A percentile compares a stretch with the other conserved stretches of the same genome.
Evolutionary conservation across 1,139 yeast genomes (phyloP).

Genomic region (Lodderomyces elongisporus): DNA sequence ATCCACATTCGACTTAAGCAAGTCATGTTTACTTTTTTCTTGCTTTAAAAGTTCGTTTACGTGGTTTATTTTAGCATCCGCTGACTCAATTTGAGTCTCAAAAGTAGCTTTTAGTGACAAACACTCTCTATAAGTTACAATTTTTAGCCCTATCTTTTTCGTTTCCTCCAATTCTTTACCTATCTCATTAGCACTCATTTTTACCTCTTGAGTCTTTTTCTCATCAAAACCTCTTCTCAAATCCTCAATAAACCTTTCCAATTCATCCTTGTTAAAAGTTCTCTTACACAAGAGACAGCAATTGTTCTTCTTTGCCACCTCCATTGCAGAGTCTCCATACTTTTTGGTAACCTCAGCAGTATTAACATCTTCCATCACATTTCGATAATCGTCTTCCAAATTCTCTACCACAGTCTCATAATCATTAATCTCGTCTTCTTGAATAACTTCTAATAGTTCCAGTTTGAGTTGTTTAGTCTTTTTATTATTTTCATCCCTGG

Average conservation of each 20-base stretch:
- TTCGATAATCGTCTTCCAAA: slow-evolving; percentile 55
- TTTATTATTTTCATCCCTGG: slow-evolving; percentile 14
- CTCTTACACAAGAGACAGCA: slow-evolving; percentile 66
- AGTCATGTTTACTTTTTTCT: slow-evolving; percentile 5
- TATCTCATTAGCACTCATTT: slow-evolving; percentile 28
- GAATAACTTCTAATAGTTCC: slow-evolving; percentile 24
- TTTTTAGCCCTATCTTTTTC: slow-evolving; percentile 25
- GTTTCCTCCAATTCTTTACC: slow-evolving; percentile 25
- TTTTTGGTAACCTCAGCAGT: slow-evolving; percentile 61
- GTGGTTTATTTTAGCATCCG: slow-evolving; percentile 11
- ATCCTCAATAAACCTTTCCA: slow-evolving; percentile 27
- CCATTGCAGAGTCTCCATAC: slow-evolving; percentile 60
- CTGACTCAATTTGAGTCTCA: slow-evolving; percentile 10
- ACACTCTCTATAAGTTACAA: slow-evolving; percentile 24
- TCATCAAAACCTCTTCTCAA: slow-evolving; percentile 35
- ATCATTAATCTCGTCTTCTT: slow-evolving; percentile 45
- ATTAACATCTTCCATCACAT: slow-evolving; percentile 57
- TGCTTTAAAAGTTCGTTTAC: slow-evolving; percentile 16
- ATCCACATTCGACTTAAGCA: slow-evolving; percentile 7
- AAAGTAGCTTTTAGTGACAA: slow-evolving; percentile 6
- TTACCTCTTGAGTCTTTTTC: slow-evolving; percentile 31
- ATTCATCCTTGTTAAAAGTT: slow-evolving; percentile 43
- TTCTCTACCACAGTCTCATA: slow-evolving; percentile 49
- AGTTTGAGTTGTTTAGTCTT: slow-evolving; percentile 15
- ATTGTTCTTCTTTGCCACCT: slow-evolving; percentile 50